Evolutionary conservation across 345 rosid species (phyloP), one percentile per base, ranked within the genome.

Genomic region (Heritiera fomes): DNA sequence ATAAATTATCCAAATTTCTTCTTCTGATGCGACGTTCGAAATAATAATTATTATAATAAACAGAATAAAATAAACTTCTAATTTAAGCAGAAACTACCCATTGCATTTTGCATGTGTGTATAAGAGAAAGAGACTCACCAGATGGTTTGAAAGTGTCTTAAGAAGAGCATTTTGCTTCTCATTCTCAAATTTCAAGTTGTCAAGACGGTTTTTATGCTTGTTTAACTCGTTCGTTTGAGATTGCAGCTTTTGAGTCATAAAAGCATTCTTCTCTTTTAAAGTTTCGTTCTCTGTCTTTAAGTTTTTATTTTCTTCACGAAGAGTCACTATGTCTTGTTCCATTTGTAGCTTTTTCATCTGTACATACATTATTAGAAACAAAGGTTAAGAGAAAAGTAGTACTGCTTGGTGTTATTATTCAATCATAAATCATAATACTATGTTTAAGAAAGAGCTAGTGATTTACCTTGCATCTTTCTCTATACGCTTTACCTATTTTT

Each of bases 391-490:
- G 0, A 49, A 49, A 49, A 49, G 15, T 49, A 49, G 11, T 46
- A 12, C 10, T 49, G 3, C 14, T 49, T 12, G 11, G 52, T 3
- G 38, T 34, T 34, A 34, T 2, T 49, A 10, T 49, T 11, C 14
- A 49, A 12, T 12, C 15, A 7, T 46, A 46, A 8, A 7, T 1
- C 38, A 34, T 34, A 34, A 34, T 34, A 34, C 5, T 40, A 62
- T 62, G 11, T 46, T 46, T 46, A 40, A 40, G 32, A 0, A 40
- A 53, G 14, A 34, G 32, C 3, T 8, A 72, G 23, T 30, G 75
- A 49, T 15, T 32, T 28, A 73, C 76, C 64, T 73, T 73, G 46
- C 60, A 32, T 52, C 63, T 50, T 73, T 73, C 76, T 11, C 68
- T 13, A 32, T 63, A 63, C 8, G 41, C 43, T 28, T 32, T 30